Conservation (phyloP, 2,329 filamentous ascomycete genomes). For the Hymenoscyphus linearis region DNA sequence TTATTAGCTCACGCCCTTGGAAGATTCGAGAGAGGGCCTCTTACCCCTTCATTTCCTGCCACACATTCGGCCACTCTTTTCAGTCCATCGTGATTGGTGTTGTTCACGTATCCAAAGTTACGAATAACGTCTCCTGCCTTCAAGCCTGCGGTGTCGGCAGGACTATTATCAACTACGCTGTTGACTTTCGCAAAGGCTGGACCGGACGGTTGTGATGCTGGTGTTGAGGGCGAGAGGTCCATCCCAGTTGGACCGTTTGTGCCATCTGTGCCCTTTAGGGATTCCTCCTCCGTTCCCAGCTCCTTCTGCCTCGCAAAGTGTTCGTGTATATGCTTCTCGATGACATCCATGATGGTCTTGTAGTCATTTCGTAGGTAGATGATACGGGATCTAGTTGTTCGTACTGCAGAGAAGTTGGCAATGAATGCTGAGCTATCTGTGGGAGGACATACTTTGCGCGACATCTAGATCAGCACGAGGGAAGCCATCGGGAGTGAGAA, state of each 20-base stretch:
- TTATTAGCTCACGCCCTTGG: conserved; percentile 11
- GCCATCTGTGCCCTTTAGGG: conserved; percentile 11
- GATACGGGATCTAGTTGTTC: conserved; percentile 86
- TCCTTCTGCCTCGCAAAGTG: conserved; percentile 70
- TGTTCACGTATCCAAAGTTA: conserved; percentile 79
- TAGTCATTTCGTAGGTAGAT: conserved; percentile 90
- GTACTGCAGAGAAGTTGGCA: conserved; percentile 51
- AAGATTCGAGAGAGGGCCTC: conserved; percentile 28
- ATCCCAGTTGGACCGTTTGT: conserved; percentile 20
- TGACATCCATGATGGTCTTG: conserved; percentile 75
- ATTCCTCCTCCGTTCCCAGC: conserved; percentile 30
- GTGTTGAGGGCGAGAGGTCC: conserved; percentile 30
- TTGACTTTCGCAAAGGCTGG: conserved; percentile 86
- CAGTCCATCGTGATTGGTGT: conserved; percentile 79
- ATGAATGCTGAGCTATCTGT: background rate
- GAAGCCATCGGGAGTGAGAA: conserved; percentile 86
- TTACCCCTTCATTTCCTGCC: conserved; percentile 81
- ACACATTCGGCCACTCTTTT: conserved; percentile 85
- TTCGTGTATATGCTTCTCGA: conserved; percentile 83
- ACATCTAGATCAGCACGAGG: conserved; percentile 92
- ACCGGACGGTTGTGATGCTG: conserved; percentile 39
- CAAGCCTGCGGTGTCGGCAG: conserved; percentile 77
- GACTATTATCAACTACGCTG: conserved; percentile 69
- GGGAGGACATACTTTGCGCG: conserved; percentile 66
- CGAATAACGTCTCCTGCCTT: conserved; percentile 75